Evolutionary conservation across 1,284 basidiomycete genomes (phyloP), one percentile per base, ranked within the genome.

Genomic region (Malassezia caprae): DNA sequence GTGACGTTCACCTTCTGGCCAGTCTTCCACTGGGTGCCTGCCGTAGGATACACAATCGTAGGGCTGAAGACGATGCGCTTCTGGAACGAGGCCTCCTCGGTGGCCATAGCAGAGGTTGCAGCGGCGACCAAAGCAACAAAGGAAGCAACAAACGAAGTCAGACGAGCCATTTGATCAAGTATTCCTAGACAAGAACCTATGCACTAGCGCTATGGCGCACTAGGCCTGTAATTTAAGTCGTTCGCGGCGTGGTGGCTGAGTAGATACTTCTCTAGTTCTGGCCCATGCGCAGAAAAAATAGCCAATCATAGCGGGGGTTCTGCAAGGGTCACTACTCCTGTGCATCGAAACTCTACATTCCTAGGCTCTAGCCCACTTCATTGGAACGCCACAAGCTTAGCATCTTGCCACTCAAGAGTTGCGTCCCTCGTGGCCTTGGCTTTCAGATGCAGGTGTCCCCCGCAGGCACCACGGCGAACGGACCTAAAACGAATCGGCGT

Each of bases 41-140:
- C 15, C 7, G 27, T 45, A 6, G 62, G 64, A 24, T 54, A 53
- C 24, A 54, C 56, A 48, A 65, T 64, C 27, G 39, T 48, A 8
- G 64, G 64, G 13, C 49, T 41, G 48, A 53, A 65, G 19, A 66
- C 64, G n/a, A 61, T 49, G 24, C 62, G 56, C 30, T 40, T 42
- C n/a, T 41, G 40, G 30, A 54, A 45, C 21, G 37, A 40, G 13
- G 26, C 32, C 34, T 39, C 30, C 6, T 26, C 12, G 11, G 7
- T 32, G 15, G 32, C 13, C 12, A 24, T n/a, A 15, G 17, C 19
- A 28, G 32, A 31, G 23, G 46, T 15, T 17, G 31, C 28, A 34
- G 54, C 42, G 11, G 31, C 40, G 8, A 15, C 19, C 23, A 56
- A 24, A 17, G 53, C 39, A 30, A 39, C 44, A 45, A 49, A 30